These are phyloP conservation scores for Nakazawaea holstii DNA, from an alignment of 805 yeast genomes.

Conservation along the genomic window DNA sequence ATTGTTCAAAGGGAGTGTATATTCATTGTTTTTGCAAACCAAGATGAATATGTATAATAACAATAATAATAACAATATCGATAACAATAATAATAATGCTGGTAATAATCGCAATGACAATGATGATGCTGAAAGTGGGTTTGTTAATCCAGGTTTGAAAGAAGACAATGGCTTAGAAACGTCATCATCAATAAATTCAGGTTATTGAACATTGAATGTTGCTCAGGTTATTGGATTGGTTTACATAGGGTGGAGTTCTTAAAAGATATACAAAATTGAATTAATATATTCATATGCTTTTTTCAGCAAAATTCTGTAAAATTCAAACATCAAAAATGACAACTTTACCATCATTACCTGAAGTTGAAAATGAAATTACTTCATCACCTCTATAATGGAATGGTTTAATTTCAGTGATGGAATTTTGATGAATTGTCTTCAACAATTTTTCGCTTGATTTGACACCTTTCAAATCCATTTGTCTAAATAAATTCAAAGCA, in stretches of 20 bases:
- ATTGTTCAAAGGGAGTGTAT: constrained; percentile 39
- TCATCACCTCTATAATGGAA: constrained; percentile 34
- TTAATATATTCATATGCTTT: too few relatives aligned
- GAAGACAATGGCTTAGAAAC: neutral
- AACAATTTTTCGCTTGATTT: constrained; percentile 39
- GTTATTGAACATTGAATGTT: neutral
- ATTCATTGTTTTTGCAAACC: constrained; percentile 14
- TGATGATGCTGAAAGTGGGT: too few relatives aligned
- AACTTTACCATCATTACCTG: constrained; percentile 89
- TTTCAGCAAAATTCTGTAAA: too few relatives aligned
- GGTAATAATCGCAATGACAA: too few relatives aligned
- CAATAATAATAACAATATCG: neutral
- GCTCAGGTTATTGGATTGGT: neutral
- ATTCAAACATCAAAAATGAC: constrained; percentile 61
- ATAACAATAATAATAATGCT: too few relatives aligned
- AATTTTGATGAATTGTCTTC: constrained; percentile 85
- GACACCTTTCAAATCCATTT: constrained; percentile 91
- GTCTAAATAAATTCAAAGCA: constrained; percentile 90
- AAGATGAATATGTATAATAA: constrained; percentile 1
- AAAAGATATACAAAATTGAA: too few relatives aligned
- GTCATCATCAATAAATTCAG: neutral
- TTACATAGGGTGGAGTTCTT: constrained; percentile 5
- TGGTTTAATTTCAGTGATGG: constrained; percentile 64
- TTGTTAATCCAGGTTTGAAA: too few relatives aligned
- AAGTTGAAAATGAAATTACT: constrained; percentile 58